These are phyloP conservation scores for Acanthamoeba culbertsoni DNA, from an alignment of 208 protist species.

Conservation along the genomic window DNA sequence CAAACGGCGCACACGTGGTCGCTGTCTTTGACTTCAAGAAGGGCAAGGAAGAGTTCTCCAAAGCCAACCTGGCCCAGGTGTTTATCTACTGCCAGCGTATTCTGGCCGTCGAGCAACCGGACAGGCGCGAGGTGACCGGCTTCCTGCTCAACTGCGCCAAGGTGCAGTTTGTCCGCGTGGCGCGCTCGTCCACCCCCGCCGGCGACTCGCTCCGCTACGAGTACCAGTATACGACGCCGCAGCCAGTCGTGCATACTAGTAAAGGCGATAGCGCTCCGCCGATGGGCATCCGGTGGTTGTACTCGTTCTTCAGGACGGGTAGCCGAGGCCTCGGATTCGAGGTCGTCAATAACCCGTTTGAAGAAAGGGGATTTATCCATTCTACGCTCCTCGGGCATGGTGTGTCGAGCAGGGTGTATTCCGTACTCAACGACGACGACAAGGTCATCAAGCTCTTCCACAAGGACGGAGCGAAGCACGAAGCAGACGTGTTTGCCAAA, in stretches of 20 bases:
- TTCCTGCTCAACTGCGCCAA: background rate
- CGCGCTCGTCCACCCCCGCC: background rate
- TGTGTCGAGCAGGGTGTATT: background rate
- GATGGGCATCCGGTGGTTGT: background rate
- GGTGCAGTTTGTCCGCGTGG: background rate
- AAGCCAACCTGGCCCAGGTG: background rate
- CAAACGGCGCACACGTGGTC: background rate
- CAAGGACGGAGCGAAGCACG: background rate
- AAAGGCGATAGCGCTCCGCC: background rate
- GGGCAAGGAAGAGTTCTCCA: background rate
- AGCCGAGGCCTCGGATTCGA: background rate
- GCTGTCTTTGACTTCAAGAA: conserved; percentile 10
- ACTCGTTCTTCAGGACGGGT: background rate
- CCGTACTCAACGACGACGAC: background rate
- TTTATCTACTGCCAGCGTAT: background rate
- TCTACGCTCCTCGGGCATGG: background rate
- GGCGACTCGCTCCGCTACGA: background rate
- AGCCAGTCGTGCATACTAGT: background rate
- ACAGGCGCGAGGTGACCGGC: background rate
- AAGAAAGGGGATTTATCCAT: background rate
- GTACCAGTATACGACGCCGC: background rate
- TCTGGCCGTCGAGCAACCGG: background rate
- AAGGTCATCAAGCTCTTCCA: conserved; percentile 7
- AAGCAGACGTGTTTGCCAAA: background rate
- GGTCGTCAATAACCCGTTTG: background rate